A percentile compares a stretch with the other conserved stretches of the same genome.
These are phyloP conservation scores for Tympanopsis confertula DNA, from an alignment of 2,329 filamentous ascomycete genomes.

Conservation along the genomic window DNA sequence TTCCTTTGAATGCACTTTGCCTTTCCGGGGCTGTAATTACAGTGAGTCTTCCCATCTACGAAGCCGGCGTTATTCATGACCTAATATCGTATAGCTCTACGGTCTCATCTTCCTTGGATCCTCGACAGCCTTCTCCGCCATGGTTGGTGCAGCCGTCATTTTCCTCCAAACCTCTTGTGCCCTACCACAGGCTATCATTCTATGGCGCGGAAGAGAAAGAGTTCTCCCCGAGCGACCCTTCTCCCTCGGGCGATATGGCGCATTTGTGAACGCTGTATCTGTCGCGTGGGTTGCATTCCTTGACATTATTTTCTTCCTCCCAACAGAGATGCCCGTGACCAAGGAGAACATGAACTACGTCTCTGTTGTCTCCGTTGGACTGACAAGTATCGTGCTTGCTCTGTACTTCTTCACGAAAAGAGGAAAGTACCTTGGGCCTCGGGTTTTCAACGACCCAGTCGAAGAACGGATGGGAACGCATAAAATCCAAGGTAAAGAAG, in stretches of 20 bases:
- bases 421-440: too few relatives aligned
- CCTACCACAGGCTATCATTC: constrained; percentile 13
- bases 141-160: constrained; percentile 8
- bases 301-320: not conserved
- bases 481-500: too few relatives aligned
- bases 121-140: constrained; percentile 12
- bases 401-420: too few relatives aligned
- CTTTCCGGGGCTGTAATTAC: not conserved
- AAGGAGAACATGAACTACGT: too few relatives aligned
- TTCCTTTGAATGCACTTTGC: constrained; percentile 12
- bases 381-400: too few relatives aligned
- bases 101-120: constrained; percentile 16
- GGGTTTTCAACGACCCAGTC: too few relatives aligned
- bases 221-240: constrained; percentile 13
- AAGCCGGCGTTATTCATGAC: too few relatives aligned
- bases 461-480: too few relatives aligned
- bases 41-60: too few relatives aligned
- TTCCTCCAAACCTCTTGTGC: constrained; percentile 10
- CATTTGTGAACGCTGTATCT: constrained; percentile 7
- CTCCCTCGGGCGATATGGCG: constrained; percentile 11
- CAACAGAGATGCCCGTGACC: too few relatives aligned
- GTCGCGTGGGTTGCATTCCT: constrained; percentile 1
- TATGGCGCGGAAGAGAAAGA: constrained; percentile 11
- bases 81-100: constrained; percentile 10
- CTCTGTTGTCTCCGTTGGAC: too few relatives aligned